Evolutionary conservation across 73 alveolate genomes (phyloP).

Genomic region (Tetrahymena borealis): DNA sequence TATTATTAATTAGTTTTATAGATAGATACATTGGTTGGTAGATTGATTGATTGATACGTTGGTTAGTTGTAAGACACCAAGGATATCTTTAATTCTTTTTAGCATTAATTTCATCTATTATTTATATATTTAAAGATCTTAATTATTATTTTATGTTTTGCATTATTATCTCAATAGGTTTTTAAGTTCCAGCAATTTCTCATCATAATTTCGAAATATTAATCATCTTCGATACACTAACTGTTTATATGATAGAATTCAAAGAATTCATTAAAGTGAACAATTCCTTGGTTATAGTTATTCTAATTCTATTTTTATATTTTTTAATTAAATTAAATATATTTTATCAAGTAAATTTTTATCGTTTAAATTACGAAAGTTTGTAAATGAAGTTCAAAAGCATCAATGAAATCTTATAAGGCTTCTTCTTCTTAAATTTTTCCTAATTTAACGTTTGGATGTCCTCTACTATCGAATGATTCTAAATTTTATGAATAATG

Average conservation of each 20-base stretch:
- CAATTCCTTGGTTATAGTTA: conserved; percentile 61
- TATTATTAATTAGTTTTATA: too few species aligned
- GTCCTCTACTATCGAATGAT: conserved; percentile 59
- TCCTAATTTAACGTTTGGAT: conserved; percentile 79
- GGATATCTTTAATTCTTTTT: too few species aligned
- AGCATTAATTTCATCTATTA: too few species aligned
- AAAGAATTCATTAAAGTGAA: conserved; percentile 81
- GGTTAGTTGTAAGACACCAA: too few species aligned
- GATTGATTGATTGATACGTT: too few species aligned
- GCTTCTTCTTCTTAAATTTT: conserved; percentile 68
- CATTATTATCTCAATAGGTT: neutral
- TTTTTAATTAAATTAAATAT: conserved; percentile 12
- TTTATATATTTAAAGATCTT: too few species aligned
- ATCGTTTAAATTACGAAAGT: conserved; percentile 17
- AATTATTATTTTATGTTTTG: too few species aligned
- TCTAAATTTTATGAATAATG: conserved; percentile 42
- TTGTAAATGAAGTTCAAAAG: conserved; percentile 72
- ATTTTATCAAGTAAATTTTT: too few species aligned
- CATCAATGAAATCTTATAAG: conserved; percentile 69
- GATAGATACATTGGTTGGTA: too few species aligned
- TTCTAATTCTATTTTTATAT: conserved; percentile 52
- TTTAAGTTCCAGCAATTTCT: neutral
- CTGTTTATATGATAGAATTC: conserved; percentile 81
- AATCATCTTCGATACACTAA: conserved; percentile 76
- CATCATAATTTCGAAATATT: conserved; percentile 56